These are phyloP conservation scores for Plenodomus lindquistii DNA, from an alignment of 2,329 filamentous ascomycete genomes.

Conservation along the genomic window DNA sequence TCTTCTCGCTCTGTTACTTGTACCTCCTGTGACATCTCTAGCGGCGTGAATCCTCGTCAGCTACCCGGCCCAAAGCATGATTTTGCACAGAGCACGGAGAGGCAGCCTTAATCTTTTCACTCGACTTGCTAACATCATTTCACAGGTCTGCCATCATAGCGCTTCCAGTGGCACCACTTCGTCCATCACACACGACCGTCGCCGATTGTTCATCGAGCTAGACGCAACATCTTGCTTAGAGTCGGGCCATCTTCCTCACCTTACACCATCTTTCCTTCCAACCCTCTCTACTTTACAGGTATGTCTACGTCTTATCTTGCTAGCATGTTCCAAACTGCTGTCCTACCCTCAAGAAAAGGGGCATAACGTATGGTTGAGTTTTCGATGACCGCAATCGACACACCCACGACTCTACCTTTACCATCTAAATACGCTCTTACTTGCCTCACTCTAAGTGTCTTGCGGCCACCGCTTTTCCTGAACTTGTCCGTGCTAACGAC, in stretches of 20 bases:
- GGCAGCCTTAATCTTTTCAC: no score
- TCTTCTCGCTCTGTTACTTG: no score
- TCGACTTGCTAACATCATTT: no score
- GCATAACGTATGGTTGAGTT: neutral
- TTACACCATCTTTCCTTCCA: neutral
- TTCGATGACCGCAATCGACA: neutral
- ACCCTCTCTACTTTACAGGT: neutral
- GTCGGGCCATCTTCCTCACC: neutral
- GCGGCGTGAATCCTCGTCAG: no score
- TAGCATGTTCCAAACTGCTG: neutral
- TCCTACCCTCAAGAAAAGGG: neutral
- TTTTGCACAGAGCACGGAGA: no score
- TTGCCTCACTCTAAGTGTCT: constrained; percentile 7
- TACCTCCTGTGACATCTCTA: no score
- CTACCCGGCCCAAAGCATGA: no score
- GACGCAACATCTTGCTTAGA: neutral
- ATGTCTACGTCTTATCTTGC: neutral
- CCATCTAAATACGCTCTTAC: neutral
- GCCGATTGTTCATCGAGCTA: neutral
- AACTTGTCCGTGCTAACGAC: constrained; percentile 11
- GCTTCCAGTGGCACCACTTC: neutral
- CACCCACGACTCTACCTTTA: constrained; percentile 1
- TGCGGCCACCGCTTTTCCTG: neutral
- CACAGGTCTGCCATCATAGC: no score
- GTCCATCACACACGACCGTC: neutral